A percentile compares a stretch with the other conserved stretches of the same genome.
phyloP scores from a whole-genome alignment of 495 filamentous ascomycete species.

The Tuber umbilicatum region DNA sequence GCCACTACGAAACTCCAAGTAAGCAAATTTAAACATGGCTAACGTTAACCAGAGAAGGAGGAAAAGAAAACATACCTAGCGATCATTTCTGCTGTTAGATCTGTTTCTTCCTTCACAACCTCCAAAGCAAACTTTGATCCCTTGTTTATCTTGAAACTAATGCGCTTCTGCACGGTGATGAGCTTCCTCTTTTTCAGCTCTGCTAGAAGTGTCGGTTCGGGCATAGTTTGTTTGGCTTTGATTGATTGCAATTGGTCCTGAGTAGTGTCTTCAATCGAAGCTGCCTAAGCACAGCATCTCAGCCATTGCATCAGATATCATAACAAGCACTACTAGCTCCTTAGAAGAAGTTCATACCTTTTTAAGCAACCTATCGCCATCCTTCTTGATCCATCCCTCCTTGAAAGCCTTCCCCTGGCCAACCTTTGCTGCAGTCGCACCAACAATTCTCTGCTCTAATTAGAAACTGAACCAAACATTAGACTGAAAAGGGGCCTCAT shows the following conservation, averaged over 20 bases:
- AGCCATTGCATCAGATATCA: constrained; percentile 1
- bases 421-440: constrained; percentile 76
- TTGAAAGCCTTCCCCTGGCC: constrained; percentile 96
- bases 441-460: constrained; percentile 52
- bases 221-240: constrained; percentile 58
- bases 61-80: constrained; percentile 48
- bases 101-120: constrained; percentile 87
- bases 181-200: constrained; percentile 89
- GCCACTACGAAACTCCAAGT: constrained; percentile 46
- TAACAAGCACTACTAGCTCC: neutral
- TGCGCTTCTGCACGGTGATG: constrained; percentile 70
- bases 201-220: constrained; percentile 62
- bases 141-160: constrained; percentile 73
- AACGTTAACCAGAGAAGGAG: neutral
- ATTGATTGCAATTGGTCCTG: constrained; percentile 65
- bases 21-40: neutral
- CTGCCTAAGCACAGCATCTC: constrained; percentile 45
- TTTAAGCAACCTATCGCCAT: constrained; percentile 54
- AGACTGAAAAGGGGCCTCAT: constrained; percentile 31
- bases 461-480: constrained; percentile 16
- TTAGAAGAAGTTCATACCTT: constrained; percentile 14
- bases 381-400: constrained; percentile 92
- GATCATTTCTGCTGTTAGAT: constrained; percentile 90
- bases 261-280: constrained; percentile 71
- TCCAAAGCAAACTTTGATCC: constrained; percentile 78